Evolutionary conservation across 2,329 filamentous ascomycete genomes (phyloP), one percentile per base, ranked within the genome.

Genomic region (Phyllosticta paracitricarpa): DNA sequence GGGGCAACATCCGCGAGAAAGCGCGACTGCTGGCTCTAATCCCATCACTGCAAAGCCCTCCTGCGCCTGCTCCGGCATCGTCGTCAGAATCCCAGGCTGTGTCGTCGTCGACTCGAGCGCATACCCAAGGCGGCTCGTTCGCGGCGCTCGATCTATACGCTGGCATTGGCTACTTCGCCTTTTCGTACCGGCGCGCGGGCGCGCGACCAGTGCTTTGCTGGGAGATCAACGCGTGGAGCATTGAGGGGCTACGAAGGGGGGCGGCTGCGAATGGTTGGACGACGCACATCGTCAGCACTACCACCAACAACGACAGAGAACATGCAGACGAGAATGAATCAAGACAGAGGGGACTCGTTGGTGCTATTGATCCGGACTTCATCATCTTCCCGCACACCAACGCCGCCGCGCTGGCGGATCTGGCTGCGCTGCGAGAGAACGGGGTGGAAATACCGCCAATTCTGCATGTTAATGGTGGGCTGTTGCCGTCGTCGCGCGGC

Each of bases 141-240:
- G 61, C 30, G 63, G 77, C 74, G 1, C 82, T 95, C 0, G 93
- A 97, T 72, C 77, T 97, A 63, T 97, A 96, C 76, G 90, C 89
- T 0, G 93, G 93, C 0, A 96, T 97, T 65, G 93, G 93, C 4
- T 97, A 97, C 75, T 97, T 97, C 74, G 84, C 88, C 3, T 96
- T 97, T 69, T 89, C 85, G 33, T 97, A 96, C 74, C 82, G 86
- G 6, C 80, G 78, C 63, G 82, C 87, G 19, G 91, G 90, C 0
- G 77, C 92, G 68, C 77, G 68, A 8, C 77, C 82, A 56, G 87
- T 97, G 1, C 77, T 94, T 52, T 89, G 91, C 67, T 97, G 90
- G 89, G 93, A 97, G 74, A 78, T 97, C 54, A 97, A 96, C 69
- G 68, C 73, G 0, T 81, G 78, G 78, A 77, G 73, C 61, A 68